phyloP scores from a whole-genome alignment of 768 basidiomycete species.

The Xerocomus brunneocitrinus region DNA sequence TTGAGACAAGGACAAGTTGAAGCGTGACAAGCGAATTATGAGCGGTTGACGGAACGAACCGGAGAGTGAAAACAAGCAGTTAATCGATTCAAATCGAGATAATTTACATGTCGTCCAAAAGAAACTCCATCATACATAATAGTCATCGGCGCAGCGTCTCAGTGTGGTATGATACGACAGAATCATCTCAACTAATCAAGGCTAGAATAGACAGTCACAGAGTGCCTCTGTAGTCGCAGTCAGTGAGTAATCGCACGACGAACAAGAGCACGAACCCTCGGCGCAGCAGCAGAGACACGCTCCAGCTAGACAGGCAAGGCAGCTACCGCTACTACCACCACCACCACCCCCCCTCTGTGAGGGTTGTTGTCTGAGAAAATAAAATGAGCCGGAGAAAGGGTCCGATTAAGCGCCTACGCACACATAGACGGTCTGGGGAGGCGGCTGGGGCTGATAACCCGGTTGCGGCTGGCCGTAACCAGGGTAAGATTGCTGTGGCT shows the following conservation, averaged over 20 bases:
- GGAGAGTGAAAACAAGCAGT: constrained; percentile 32
- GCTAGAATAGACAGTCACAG: constrained; percentile 65
- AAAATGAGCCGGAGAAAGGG: not conserved
- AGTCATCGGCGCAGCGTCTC: constrained; percentile 7
- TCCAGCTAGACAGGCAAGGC: constrained; percentile 47
- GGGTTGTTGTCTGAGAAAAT: constrained; percentile 38
- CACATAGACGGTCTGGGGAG: constrained; percentile 84
- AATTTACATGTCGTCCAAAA: constrained; percentile 26
- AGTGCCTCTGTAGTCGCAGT: constrained; percentile 46
- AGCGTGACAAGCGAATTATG: constrained; percentile 40
- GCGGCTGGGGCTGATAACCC: constrained; percentile 54
- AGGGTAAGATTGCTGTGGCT: constrained; percentile 69
- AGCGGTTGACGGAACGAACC: constrained; percentile 43
- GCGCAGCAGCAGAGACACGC: constrained; percentile 47
- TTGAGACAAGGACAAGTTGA: constrained; percentile 36
- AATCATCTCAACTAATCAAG: constrained; percentile 5
- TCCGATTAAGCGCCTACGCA: constrained; percentile 33
- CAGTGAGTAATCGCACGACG: constrained; percentile 24
- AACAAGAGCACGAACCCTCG: constrained; percentile 36
- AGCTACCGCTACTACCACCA: constrained; percentile 31
- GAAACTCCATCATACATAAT: constrained; percentile 15
- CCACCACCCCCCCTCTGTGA: constrained; percentile 29
- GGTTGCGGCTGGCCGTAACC: constrained; percentile 31
- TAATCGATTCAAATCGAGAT: constrained; percentile 18
- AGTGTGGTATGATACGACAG: constrained; percentile 15